Percentiles rank a stretch among this genome's conserved stretches.
Conservation (phyloP, 805 yeast species). For the Sugiyamaella floridensis region DNA sequence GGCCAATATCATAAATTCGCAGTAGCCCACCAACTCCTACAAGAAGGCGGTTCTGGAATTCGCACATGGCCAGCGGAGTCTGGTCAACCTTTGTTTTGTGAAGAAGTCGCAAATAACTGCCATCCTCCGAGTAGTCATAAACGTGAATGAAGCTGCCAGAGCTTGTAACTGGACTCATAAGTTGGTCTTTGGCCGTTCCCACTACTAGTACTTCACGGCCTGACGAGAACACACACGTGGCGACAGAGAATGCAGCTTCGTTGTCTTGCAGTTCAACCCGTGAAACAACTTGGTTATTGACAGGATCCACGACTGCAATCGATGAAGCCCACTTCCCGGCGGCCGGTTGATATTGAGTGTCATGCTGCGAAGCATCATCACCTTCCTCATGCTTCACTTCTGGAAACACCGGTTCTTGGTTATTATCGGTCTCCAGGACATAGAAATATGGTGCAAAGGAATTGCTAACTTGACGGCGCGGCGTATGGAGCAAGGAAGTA, state of each 20-base stretch:
- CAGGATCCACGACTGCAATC: constrained; percentile 42
- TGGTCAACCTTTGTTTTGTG: constrained; percentile 7
- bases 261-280: constrained; percentile 39
- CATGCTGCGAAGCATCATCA: not conserved
- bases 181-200: constrained; percentile 26
- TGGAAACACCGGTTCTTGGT: constrained; percentile 19
- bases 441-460: constrained; percentile 28
- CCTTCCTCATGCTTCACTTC: not conserved
- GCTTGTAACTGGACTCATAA: constrained; percentile 19
- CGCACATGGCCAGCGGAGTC: constrained; percentile 40
- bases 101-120: constrained; percentile 22
- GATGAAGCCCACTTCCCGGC: constrained; percentile 49
- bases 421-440: constrained; percentile 42
- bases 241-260: constrained; percentile 40
- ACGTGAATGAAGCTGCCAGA: constrained; percentile 25
- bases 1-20: constrained; percentile 65
- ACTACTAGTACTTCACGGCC: constrained; percentile 19
- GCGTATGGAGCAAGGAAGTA: constrained; percentile 13
- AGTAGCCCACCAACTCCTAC: constrained; percentile 50
- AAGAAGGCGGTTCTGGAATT: constrained; percentile 55
- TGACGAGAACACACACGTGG: constrained; percentile 30
- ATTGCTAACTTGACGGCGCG: constrained; percentile 15
- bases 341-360: constrained; percentile 10
- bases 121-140: constrained; percentile 27
- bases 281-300: constrained; percentile 33